Conservation (phyloP, 2,329 filamentous ascomycete species). For the Rhynchosporium graminicola region DNA sequence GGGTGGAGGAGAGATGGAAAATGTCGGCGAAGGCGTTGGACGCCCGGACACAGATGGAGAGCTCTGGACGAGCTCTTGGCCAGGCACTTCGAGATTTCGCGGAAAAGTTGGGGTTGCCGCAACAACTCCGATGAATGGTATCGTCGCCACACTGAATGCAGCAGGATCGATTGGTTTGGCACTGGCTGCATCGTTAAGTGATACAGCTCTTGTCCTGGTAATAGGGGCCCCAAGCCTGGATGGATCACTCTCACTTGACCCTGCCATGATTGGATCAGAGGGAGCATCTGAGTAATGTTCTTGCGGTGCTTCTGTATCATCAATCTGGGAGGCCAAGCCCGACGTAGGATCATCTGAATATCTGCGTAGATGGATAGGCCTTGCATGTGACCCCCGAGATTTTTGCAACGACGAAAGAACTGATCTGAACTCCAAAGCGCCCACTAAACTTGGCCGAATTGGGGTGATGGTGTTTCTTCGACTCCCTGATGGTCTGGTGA, state of each 20-base stretch:
- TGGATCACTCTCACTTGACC: constrained; percentile 29
- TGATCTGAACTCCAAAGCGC: constrained; percentile 89
- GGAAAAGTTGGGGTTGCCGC: constrained; percentile 46
- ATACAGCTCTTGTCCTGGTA: constrained; percentile 36
- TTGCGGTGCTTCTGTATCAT: constrained; percentile 42
- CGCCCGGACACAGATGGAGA: constrained; percentile 35
- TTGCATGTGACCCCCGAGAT: constrained; percentile 73
- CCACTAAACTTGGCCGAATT: constrained; percentile 89
- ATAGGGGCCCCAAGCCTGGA: constrained; percentile 24
- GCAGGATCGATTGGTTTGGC: constrained; percentile 28
- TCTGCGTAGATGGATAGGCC: constrained; percentile 67
- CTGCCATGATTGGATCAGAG: constrained; percentile 46
- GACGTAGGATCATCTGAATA: constrained; percentile 61
- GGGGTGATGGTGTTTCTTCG: constrained; percentile 76
- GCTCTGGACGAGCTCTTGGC: constrained; percentile 25
- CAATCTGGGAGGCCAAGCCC: constrained; percentile 33
- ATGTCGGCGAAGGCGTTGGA: constrained; percentile 43
- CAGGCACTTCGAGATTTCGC: constrained; percentile 32
- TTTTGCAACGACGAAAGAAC: constrained; percentile 84
- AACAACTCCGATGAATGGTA: constrained; percentile 39
- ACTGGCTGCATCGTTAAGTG: constrained; percentile 36
- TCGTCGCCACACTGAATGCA: constrained; percentile 33
- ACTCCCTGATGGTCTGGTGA: constrained; percentile 66
- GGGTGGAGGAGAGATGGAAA: constrained; percentile 36
- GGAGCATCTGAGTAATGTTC: constrained; percentile 38